Evolutionary conservation across 257 asterid species (phyloP).

Genomic region (Eustoma russellianum): DNA sequence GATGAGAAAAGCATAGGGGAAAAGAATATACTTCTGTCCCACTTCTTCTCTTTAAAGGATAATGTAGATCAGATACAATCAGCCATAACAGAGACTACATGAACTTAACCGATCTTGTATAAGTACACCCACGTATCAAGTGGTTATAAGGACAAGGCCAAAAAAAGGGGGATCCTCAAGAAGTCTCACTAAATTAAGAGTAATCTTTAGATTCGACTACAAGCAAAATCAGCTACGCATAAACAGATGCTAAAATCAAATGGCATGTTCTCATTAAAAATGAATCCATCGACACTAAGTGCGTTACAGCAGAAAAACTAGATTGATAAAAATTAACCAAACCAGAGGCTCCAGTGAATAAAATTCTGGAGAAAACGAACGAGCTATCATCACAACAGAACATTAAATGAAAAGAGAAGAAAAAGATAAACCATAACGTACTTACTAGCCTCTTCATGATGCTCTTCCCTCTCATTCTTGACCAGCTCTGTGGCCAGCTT

Average conservation of each 20-base stretch:
- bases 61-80: slow-evolving; percentile 25
- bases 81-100: slow-evolving; percentile 6
- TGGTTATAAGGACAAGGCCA: slow-evolving; percentile 2
- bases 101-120: slow-evolving; percentile 27
- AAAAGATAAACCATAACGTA: slow-evolving; percentile 46
- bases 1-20: no score
- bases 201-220: slow-evolving; percentile 7
- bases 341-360: slow-evolving; percentile 4
- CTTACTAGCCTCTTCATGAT: slow-evolving; percentile 97
- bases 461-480: slow-evolving; percentile 34
- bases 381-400: neutral
- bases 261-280: neutral
- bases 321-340: neutral
- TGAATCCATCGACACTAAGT: neutral
- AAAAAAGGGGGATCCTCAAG: slow-evolving; percentile 1
- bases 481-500: slow-evolving; percentile 24
- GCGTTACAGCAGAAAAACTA: neutral
- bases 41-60: slow-evolving; percentile 14
- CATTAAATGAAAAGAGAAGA: slow-evolving; percentile 4
- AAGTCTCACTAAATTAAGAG: neutral
- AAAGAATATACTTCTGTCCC: no score
- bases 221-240: slow-evolving; percentile 6
- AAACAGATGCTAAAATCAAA: slow-evolving; percentile 1
- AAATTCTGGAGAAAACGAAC: neutral
- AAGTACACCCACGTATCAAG: slow-evolving; percentile 4